These are phyloP conservation scores for Yarrowia bubula DNA, from an alignment of 805 yeast genomes.

Conservation along the genomic window DNA sequence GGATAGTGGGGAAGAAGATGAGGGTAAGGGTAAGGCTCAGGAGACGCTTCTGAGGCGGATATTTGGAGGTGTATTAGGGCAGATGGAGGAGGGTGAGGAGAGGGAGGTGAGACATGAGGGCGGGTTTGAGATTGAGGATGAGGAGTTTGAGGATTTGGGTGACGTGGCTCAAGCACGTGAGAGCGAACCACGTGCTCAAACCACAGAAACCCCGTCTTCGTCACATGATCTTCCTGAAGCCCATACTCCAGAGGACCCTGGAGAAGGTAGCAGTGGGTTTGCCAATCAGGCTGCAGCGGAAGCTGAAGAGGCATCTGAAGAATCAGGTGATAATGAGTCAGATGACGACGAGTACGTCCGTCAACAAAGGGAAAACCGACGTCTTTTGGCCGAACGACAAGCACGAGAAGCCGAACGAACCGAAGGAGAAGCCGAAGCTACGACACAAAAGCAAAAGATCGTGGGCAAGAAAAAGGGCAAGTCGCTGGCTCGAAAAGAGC, in stretches of 20 bases:
- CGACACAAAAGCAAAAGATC: neutral
- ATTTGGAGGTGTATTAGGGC: neutral
- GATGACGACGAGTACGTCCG: constrained; percentile 6
- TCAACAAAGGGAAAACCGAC: constrained; percentile 1
- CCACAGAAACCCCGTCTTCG: no score
- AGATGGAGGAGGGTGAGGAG: constrained; percentile 2
- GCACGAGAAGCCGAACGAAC: constrained; percentile 3
- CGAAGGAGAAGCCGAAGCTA: neutral
- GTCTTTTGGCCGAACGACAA: neutral
- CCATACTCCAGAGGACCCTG: neutral
- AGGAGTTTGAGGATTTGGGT: constrained; percentile 10
- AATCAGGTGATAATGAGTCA: neutral
- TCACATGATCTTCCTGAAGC: neutral
- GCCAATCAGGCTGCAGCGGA: no score
- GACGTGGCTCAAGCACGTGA: neutral
- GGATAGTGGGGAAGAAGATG: neutral
- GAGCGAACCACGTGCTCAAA: neutral
- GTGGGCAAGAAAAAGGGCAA: constrained; percentile 28
- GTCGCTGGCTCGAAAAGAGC: constrained; percentile 25
- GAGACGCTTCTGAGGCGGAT: neutral
- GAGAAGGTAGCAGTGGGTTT: neutral
- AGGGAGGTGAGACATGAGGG: neutral
- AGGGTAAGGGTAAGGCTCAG: neutral
- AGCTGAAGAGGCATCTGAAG: neutral
- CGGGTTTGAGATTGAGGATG: constrained; percentile 17